Evolutionary conservation across 305 asterid genomes (phyloP), one percentile per base, ranked within the genome.

Genomic region (Withania somnifera): DNA sequence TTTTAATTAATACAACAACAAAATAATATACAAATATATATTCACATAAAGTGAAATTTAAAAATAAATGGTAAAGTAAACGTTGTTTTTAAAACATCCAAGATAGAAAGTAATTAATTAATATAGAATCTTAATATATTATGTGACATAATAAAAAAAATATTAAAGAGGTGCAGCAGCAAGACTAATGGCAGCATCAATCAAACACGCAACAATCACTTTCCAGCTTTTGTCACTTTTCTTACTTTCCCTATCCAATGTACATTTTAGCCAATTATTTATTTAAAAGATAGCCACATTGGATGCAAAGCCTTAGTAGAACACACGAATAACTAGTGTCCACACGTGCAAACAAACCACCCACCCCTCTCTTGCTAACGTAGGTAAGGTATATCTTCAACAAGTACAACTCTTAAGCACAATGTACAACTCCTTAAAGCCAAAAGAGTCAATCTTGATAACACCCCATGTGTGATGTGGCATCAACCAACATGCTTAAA

Each of bases 311-410:
- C 86, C 87, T 78, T 66, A 8, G 61, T 32, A 9, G 40, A 3
- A 71, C 93, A 90, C 92, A 71, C 88, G 93, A 88, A 83, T 54
- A 60, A 75, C 86, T 4, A 63, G 24, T 81, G 81, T 76, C 7
- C 67, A 22, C 91, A 87, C 93, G 84, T 82, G 90, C 83, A 17
- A 14, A 56, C 81, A 36, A n/a, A 58, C 67, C 17, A 2, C 53
- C 38, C 78, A 84, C 58, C 51, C 47, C n/a, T n/a, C n/a, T n/a
- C n/a, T n/a, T n/a, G n/a, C n/a, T 14, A 1, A 5, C 57, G 10
- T 50, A 26, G 45, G 40, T 73, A 17, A 8, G 40, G 11, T 22
- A 61, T 50, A 82, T n/a, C 54, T 13, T n/a, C 58, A 77, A 64
- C 1, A 1, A 1, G 88, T 85, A 87, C 93, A 68, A 63, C 79